Base-by-base conservation (phyloP, 1,139 yeast genomes). In the Zhuliangozyma blackwelliae region DNA sequence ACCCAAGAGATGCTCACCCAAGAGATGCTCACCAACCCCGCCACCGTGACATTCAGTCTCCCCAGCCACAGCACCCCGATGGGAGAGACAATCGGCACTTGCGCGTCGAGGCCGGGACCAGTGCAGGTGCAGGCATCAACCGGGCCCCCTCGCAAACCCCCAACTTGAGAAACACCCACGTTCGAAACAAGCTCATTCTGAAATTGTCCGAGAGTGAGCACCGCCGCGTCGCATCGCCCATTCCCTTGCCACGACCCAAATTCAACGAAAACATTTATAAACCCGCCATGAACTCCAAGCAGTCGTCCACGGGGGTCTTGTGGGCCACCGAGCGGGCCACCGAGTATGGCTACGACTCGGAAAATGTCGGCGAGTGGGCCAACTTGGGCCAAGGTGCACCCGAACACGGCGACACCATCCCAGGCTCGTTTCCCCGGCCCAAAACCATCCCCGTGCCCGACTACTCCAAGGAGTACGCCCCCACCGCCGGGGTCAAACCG, bases 301-400 rank as follows among this genome's bases (percentile, higher is more conserved):
- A 78, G 49, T 74, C 81, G 10, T 77, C 83, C 8, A 79, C 86
- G 1, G 86, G 86, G 40, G 86, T 79, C 13, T 72, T 79, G 42
- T 79, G 85, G 85, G 78, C 78, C 34, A 79, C 85, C 1, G 85
- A 79, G 52, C 65, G 83, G 47, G 86, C 86, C 25, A 58, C 65
- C 32, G 83, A 75, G 41, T 74, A 77, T 52, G 86, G 86, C 0
- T 79, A 65, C 52, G 60, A 66, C 32, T 63, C 65, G 7, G 66
- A 66, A 39, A 65, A 65, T 32, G 78, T 74, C 41, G 67, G 63
- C 36, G 62, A 64, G 25, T 79, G 85, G 85, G 77, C 82, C 32
- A 79, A 79, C 54, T 63, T 79, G 54, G 86, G 86, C 28, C 86
- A 79, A 52, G 86, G 86, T 35, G 82, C 82, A 38, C 85, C 86